Percentiles rank a stretch among this genome's conserved stretches.
Conservation (phyloP, 2,329 filamentous ascomycete species). For the Aspergillus pseudoviridinutans region DNA sequence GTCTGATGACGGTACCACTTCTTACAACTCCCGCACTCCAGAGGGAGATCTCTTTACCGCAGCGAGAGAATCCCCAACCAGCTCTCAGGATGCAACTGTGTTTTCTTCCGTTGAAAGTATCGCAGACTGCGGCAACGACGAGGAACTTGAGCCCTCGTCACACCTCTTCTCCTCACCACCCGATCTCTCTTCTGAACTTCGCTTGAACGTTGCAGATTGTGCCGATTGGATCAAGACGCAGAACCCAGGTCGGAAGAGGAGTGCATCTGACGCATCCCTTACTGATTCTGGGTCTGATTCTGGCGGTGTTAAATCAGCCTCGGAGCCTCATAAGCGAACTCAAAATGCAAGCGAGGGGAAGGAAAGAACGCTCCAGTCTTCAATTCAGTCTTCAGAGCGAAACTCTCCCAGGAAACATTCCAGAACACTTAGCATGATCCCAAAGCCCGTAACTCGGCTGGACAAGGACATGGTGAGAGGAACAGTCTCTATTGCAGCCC, state of each 20-base stretch:
- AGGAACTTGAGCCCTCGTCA: neutral
- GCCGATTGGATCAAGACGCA: neutral
- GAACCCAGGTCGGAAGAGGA: slow-evolving; percentile 22
- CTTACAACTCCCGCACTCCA: neutral
- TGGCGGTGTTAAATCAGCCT: neutral
- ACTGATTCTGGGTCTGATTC: slow-evolving; percentile 24
- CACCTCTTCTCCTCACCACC: neutral
- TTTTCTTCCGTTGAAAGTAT: neutral
- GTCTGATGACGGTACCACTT: neutral
- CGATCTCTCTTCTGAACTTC: neutral
- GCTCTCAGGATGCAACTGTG: neutral
- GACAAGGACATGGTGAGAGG: neutral
- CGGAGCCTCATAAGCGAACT: neutral
- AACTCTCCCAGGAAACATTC: neutral
- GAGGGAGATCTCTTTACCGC: neutral
- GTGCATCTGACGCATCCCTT: slow-evolving; percentile 24
- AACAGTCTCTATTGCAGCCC: neutral
- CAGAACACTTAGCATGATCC: neutral
- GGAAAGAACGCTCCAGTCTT: neutral
- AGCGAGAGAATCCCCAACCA: neutral
- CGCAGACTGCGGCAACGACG: neutral
- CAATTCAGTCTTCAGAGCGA: neutral
- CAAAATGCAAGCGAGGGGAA: neutral
- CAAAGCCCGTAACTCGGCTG: neutral
- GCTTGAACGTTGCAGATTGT: neutral